phyloP scores from a whole-genome alignment of 75 land plant species.

The Pinus tabuliformis region DNA sequence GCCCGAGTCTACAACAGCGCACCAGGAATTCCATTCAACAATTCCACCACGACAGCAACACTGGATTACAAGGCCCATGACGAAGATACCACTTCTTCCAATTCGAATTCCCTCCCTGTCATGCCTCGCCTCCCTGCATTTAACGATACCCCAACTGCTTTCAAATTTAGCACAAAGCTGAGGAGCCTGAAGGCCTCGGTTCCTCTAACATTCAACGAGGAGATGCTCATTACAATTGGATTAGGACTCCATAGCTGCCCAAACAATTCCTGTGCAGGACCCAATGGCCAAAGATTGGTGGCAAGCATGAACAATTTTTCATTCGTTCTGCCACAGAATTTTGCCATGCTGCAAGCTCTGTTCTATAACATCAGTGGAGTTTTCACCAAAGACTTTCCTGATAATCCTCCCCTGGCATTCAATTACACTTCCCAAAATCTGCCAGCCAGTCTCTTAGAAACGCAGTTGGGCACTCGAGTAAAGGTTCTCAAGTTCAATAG shows the following conservation, averaged over 20 bases:
- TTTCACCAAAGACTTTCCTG: not conserved
- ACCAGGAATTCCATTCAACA: not conserved
- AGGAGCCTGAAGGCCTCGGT: not conserved
- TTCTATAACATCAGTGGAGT: not conserved
- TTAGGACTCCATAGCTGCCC: not conserved
- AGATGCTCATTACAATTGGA: not conserved
- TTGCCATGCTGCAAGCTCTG: not conserved
- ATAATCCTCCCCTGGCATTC: not conserved
- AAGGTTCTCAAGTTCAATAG: not conserved
- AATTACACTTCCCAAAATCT: not conserved
- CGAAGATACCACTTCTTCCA: too few relatives aligned
- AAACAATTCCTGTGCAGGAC: not conserved
- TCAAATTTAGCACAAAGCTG: not conserved
- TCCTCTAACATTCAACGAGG: not conserved
- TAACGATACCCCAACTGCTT: constrained; percentile 5
- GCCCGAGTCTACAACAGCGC: not conserved
- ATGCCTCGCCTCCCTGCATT: not conserved
- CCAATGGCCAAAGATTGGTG: not conserved
- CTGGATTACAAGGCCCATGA: not conserved
- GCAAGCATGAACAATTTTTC: constrained; percentile 1
- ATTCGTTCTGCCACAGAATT: not conserved
- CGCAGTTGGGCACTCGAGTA: not conserved
- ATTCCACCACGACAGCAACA: not conserved
- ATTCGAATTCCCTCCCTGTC: not conserved
- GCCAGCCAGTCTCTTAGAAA: not conserved